Conservation (phyloP, 768 basidiomycete genomes). For the Leucosporidium yakuticum region DNA sequence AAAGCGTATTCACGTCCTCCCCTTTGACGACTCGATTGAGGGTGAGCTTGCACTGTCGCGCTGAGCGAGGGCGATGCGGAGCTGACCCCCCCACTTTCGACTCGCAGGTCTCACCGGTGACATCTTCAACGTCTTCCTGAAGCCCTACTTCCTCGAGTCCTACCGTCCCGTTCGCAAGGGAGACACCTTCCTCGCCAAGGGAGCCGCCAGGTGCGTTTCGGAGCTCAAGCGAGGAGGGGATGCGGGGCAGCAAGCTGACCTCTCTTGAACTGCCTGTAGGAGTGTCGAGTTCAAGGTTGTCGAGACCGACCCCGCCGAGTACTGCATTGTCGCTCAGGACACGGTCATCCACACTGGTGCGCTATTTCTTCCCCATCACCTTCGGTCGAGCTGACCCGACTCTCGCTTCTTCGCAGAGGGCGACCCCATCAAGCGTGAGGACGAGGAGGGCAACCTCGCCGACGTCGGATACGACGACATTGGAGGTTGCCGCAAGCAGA, state of each 20-base stretch:
- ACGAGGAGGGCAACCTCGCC: conserved; percentile 90
- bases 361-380: background rate
- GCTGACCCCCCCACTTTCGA: background rate
- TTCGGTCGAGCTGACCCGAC: conserved; percentile 30
- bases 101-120: conserved; percentile 71
- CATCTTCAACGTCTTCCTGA: conserved; percentile 96
- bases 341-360: conserved; percentile 89
- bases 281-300: conserved; percentile 92
- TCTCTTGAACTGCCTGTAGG: background rate
- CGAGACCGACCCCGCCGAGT: conserved; percentile 95
- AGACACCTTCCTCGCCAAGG: conserved; percentile 97
- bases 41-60: conserved; percentile 48
- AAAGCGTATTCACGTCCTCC: conserved; percentile 91
- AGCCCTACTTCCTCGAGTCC: conserved; percentile 97
- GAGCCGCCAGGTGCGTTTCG: conserved; percentile 83
- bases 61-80: background rate
- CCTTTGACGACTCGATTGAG: conserved; percentile 97
- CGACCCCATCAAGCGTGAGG: conserved; percentile 96
- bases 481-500: conserved; percentile 98
- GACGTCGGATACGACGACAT: conserved; percentile 99
- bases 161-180: conserved; percentile 94
- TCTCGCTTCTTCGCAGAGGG: conserved; percentile 56
- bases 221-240: background rate
- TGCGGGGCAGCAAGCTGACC: background rate
- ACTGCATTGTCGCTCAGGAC: conserved; percentile 98